Evolutionary conservation across 805 yeast species (phyloP).

Genomic region (Clavispora vitiphila): DNA sequence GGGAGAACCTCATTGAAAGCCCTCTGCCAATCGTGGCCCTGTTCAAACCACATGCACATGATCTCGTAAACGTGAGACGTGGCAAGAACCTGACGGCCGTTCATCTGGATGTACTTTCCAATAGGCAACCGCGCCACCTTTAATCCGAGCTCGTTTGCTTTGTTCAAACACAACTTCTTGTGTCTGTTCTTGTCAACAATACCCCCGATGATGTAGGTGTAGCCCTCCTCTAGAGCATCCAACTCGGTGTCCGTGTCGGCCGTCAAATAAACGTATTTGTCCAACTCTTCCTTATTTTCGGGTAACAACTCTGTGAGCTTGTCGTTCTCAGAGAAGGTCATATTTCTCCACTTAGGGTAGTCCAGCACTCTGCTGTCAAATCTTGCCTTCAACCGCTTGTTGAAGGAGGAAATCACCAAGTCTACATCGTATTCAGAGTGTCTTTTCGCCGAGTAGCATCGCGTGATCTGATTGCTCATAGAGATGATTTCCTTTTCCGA

Average conservation of each 20-base stretch:
- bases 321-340: conserved; percentile 42
- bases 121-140: conserved; percentile 79
- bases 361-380: conserved; percentile 60
- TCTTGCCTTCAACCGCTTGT: conserved; percentile 58
- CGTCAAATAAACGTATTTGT: conserved; percentile 62
- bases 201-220: conserved; percentile 88
- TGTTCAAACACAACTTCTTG: conserved; percentile 71
- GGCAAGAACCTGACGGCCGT: conserved; percentile 85
- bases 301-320: conserved; percentile 27
- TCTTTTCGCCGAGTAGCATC: conserved; percentile 77
- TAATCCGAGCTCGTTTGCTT: conserved; percentile 71
- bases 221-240: conserved; percentile 57
- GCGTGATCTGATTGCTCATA: conserved; percentile 71
- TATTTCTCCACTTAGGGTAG: conserved; percentile 64
- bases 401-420: conserved; percentile 59
- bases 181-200: conserved; percentile 94
- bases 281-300: conserved; percentile 22
- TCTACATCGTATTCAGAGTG: conserved; percentile 53
- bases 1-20: conserved; percentile 91
- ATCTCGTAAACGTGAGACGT: conserved; percentile 94
- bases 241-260: conserved; percentile 80
- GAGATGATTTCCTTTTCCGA: conserved; percentile 64
- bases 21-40: conserved; percentile 66
- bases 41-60: conserved; percentile 72
- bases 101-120: conserved; percentile 72